Percentiles rank a stretch among this genome's conserved stretches.
These are phyloP conservation scores for Lagenidium giganteum DNA, from an alignment of 352 stramenopile species.

Conservation along the genomic window DNA sequence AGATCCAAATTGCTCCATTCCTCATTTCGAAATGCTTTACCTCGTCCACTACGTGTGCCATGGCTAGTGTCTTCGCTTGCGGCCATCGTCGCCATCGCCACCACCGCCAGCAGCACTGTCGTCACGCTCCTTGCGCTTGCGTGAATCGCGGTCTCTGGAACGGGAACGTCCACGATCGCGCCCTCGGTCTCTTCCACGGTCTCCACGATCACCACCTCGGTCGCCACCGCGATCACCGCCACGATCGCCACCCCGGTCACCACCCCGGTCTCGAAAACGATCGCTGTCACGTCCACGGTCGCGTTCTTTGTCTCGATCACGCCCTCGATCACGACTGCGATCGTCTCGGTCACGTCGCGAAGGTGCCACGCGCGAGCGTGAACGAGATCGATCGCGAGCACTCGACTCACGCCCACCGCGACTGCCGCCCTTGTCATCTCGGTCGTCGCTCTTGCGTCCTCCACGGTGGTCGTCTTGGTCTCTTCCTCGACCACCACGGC, in stretches of 20 bases:
- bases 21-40: not conserved
- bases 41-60: not conserved
- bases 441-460: slow-evolving; percentile 34
- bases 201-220: slow-evolving; percentile 21
- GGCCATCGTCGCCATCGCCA: slow-evolving; percentile 14
- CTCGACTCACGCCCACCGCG: slow-evolving; percentile 23
- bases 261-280: slow-evolving; percentile 5
- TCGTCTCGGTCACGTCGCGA: slow-evolving; percentile 26
- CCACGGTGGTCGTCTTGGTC: slow-evolving; percentile 10
- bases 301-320: slow-evolving; percentile 22
- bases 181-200: slow-evolving; percentile 27
- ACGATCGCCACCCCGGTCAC: slow-evolving; percentile 10
- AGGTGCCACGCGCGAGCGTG: slow-evolving; percentile 32
- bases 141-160: slow-evolving; percentile 59
- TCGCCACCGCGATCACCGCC: slow-evolving; percentile 26
- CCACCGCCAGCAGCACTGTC: slow-evolving; percentile 23
- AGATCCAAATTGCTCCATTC: not conserved
- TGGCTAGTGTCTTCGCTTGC: slow-evolving; percentile 47
- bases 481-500: slow-evolving; percentile 14
- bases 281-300: slow-evolving; percentile 8
- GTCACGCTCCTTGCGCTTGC: slow-evolving; percentile 58
- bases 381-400: slow-evolving; percentile 50
- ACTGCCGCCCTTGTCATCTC: slow-evolving; percentile 9
- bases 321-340: slow-evolving; percentile 15
- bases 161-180: slow-evolving; percentile 32